These are phyloP conservation scores for Saturnispora dispora DNA, from an alignment of 805 yeast species.

Conservation along the genomic window DNA sequence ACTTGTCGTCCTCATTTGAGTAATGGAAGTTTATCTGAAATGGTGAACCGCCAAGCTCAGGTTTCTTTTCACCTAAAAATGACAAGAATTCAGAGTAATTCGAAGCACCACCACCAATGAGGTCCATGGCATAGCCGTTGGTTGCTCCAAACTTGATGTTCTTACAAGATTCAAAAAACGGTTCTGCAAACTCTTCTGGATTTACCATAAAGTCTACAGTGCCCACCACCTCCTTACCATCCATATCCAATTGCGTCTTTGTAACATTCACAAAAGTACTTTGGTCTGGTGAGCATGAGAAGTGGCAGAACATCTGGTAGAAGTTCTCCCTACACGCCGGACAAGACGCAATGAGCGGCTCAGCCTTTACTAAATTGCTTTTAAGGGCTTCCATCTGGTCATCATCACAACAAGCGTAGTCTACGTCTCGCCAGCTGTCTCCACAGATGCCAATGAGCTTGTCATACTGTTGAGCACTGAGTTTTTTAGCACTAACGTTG, in stretches of 20 bases:
- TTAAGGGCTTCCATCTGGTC: constrained; percentile 52
- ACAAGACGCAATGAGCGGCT: constrained; percentile 74
- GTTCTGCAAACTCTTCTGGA: constrained; percentile 54
- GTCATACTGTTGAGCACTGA: constrained; percentile 36
- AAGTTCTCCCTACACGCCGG: constrained; percentile 91
- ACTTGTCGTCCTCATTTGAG: constrained; percentile 5
- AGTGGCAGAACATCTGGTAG: constrained; percentile 72
- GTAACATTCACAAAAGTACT: constrained; percentile 64
- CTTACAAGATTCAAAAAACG: constrained; percentile 76
- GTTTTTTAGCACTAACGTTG: constrained; percentile 38
- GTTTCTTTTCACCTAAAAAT: constrained; percentile 91
- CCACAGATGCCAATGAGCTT: constrained; percentile 64
- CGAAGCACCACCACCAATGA: constrained; percentile 94
- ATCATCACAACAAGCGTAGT: constrained; percentile 59
- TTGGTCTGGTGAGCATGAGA: constrained; percentile 86
- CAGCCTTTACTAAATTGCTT: constrained; percentile 62
- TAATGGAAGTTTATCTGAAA: constrained; percentile 78
- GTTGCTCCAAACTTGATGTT: constrained; percentile 88
- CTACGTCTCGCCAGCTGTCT: constrained; percentile 41
- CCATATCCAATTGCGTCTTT: constrained; percentile 36
- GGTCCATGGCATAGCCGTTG: constrained; percentile 93
- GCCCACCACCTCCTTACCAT: constrained; percentile 52
- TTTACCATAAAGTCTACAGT: constrained; percentile 61
- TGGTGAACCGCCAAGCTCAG: constrained; percentile 89
- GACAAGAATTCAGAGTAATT: constrained; percentile 65